Base-by-base conservation (phyloP, 345 rosid genomes). In the Camelina laxa region DNA sequence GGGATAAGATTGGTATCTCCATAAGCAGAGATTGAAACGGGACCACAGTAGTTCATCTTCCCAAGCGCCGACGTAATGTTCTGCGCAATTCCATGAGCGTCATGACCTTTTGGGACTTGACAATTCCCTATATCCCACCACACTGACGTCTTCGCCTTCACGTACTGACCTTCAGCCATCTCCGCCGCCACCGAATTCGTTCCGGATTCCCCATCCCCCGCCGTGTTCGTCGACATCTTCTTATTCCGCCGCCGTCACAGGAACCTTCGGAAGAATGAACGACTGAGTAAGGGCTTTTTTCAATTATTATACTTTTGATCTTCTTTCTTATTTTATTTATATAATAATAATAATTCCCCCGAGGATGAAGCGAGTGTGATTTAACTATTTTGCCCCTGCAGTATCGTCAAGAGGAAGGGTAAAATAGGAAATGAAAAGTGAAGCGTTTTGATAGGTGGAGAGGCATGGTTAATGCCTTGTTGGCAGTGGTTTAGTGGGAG, bases 61-160 rank as follows among this genome's bases (percentile, higher is more conserved):
- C 69, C 87, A 44, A 93, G 78, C 19, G 98, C 98, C 1, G 94
- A 89, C n/a, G 92, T 89, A n/a, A 91, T 88, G 79, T 89, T 91
- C 85, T 87, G 97, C 0, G 98, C 94, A 67, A 91, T 91, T 14
- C 88, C 86, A 69, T 89, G 92, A 21, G 96, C 80, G 39, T 91
- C 89, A 9, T 88, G 82, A 5, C 82, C 84, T 64, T 80, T 87
- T 0, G 98, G 94, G 1, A 93, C 97, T 38, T 82, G 94, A 49
- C 97, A 93, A 62, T 91, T 93, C 84, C 91, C 98, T 33, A 89
- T 91, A 75, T 93, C 98, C 98, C 97, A 93, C 96, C 97, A 93
- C 9, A 89, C 96, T 48, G 98, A 90, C 9, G 84, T 91, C 85
- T 89, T 93, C 14, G 94, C 92, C 48, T 36, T 60, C 49, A 69